A percentile compares a stretch with the other conserved stretches of the same genome.
phyloP scores from a whole-genome alignment of 108 stramenopile species.

The Conticribra weissflogii region DNA sequence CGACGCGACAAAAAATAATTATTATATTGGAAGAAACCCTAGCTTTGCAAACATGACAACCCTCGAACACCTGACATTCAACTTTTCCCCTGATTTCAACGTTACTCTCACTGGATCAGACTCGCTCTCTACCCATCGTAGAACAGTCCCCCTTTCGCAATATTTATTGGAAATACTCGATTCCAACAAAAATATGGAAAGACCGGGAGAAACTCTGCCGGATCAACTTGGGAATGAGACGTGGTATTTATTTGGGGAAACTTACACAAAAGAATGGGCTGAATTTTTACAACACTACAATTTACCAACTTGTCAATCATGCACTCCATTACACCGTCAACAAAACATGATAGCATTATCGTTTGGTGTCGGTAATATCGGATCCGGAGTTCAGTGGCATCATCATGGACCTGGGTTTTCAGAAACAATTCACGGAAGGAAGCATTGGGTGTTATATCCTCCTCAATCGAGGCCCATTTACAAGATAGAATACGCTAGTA shows the following conservation, averaged over 20 bases:
- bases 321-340: conserved; percentile 40
- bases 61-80: conserved; percentile 45
- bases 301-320: conserved; percentile 74
- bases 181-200: conserved; percentile 11
- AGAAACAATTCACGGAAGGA: conserved; percentile 71
- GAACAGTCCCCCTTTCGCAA: conserved; percentile 55
- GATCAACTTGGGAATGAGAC: conserved; percentile 76
- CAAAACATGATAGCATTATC: conserved; percentile 58
- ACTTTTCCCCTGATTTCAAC: conserved; percentile 63
- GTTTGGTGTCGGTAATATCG: conserved; percentile 84
- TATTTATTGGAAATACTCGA: conserved; percentile 64
- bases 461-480: conserved; percentile 54
- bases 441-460: conserved; percentile 79
- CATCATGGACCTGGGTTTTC: conserved; percentile 81
- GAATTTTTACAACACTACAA: conserved; percentile 53
- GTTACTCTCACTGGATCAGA: conserved; percentile 83
- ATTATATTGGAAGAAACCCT: conserved; percentile 35
- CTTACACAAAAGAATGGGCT: conserved; percentile 70
- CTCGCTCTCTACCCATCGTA: conserved; percentile 78
- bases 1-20: not conserved
- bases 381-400: conserved; percentile 90
- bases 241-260: conserved; percentile 91
- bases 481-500: conserved; percentile 71
- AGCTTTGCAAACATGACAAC: conserved; percentile 56
- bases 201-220: conserved; percentile 52